Percentiles rank a stretch among this genome's conserved stretches.
phyloP scores from a whole-genome alignment of 495 filamentous ascomycete species.

The Halenospora varia region DNA sequence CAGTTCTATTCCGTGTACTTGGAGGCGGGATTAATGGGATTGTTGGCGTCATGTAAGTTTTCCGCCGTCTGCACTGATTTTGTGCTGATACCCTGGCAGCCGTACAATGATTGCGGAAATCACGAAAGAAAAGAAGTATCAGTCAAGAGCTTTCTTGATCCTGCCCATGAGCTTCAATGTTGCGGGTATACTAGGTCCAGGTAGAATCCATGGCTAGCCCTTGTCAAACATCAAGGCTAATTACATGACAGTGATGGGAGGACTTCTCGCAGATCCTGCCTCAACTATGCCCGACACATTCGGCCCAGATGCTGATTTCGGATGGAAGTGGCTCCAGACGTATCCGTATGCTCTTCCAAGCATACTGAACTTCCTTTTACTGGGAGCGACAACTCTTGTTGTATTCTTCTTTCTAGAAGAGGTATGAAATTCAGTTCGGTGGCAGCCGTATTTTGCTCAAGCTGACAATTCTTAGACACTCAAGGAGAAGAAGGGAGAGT shows the following conservation, averaged over 20 bases:
- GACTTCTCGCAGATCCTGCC: too few species aligned
- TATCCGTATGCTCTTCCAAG: conserved; percentile 75
- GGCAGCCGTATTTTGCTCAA: neutral
- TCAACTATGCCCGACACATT: conserved; percentile 46
- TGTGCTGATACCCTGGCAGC: conserved; percentile 9
- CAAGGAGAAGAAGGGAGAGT: too few species aligned
- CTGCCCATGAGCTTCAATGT: conserved; percentile 72
- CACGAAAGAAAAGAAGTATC: conserved; percentile 55
- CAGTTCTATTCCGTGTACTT: conserved; percentile 63
- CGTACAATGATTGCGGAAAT: conserved; percentile 73
- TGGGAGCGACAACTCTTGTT: conserved; percentile 46
- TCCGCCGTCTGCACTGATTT: neutral
- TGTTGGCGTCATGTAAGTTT: conserved; percentile 57
- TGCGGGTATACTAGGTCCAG: conserved; percentile 59
- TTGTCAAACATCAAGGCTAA: too few species aligned
- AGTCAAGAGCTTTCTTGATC: conserved; percentile 69
- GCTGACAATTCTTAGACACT: too few species aligned
- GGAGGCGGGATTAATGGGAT: conserved; percentile 78
- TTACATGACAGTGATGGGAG: too few species aligned
- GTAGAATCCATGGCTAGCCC: too few species aligned
- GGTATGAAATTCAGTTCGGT: conserved; percentile 45
- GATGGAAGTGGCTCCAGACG: conserved; percentile 55
- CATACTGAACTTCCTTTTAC: conserved; percentile 61
- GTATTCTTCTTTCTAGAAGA: conserved; percentile 66
- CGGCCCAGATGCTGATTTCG: too few species aligned